Percentiles rank a stretch among this genome's conserved stretches.
Conservation (phyloP, 2,329 filamentous ascomycete species). For the Neopestalotiopsis sp. region DNA sequence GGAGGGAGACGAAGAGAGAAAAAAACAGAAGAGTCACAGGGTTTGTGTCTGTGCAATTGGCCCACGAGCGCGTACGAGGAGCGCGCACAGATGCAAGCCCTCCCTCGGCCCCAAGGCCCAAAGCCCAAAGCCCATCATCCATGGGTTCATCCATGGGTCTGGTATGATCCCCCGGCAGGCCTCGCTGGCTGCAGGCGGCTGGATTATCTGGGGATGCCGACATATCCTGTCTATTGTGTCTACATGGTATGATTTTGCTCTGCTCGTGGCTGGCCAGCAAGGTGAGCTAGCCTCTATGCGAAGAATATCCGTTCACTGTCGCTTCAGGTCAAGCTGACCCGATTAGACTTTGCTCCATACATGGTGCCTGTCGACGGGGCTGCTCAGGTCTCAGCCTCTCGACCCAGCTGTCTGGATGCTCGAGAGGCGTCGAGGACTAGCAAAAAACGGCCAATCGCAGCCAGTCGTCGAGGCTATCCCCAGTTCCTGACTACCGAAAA, state of each 20-base stretch:
- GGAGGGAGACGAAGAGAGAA: too few species aligned
- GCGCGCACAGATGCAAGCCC: background rate
- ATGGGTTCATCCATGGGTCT: too few species aligned
- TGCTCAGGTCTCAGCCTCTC: conserved; percentile 4
- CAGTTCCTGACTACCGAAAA: conserved; percentile 7
- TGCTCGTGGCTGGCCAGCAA: background rate
- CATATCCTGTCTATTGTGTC: background rate
- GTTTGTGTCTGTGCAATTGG: background rate
- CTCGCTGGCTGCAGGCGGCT: background rate
- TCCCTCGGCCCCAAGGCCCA: too few species aligned
- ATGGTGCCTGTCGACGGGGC: background rate
- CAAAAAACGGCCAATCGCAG: background rate
- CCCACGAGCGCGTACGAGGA: background rate
- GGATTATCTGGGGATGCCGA: background rate
- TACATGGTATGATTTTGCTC: background rate
- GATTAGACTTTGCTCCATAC: background rate
- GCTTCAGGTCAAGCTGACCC: background rate
- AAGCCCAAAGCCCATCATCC: too few species aligned
- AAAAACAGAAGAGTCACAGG: background rate
- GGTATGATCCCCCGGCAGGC: background rate
- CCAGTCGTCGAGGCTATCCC: background rate
- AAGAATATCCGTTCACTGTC: background rate
- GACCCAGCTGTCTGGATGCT: background rate
- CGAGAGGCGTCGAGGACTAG: background rate
- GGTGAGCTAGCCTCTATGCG: background rate